phyloP scores from a whole-genome alignment of 2,329 filamentous ascomycete genomes.

The Aureobasidium melanogenum region DNA sequence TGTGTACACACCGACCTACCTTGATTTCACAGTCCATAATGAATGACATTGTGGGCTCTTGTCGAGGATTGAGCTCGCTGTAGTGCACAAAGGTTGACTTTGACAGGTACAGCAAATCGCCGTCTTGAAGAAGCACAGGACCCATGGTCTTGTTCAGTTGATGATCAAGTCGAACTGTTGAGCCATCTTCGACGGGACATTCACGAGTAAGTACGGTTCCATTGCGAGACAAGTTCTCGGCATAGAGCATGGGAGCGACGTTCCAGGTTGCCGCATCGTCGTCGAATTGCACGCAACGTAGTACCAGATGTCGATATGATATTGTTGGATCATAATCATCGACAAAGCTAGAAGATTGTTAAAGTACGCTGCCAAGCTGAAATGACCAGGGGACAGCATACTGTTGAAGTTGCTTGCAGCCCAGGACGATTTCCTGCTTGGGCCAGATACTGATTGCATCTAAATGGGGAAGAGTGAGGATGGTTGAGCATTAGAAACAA shows the following conservation, averaged over 20 bases:
- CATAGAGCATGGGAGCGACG: slow-evolving; percentile 39
- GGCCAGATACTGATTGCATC: slow-evolving; percentile 4
- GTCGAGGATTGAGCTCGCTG: neutral
- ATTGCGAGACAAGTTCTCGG: slow-evolving; percentile 37
- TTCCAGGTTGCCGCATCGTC: slow-evolving; percentile 22
- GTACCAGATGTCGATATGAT: slow-evolving; percentile 37
- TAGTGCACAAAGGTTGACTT: slow-evolving; percentile 16
- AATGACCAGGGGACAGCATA: neutral
- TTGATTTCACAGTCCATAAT: slow-evolving; percentile 1
- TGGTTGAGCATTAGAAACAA: neutral
- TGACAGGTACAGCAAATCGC: slow-evolving; percentile 32
- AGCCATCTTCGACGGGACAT: slow-evolving; percentile 15
- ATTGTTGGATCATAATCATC: slow-evolving; percentile 27
- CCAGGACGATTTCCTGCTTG: slow-evolving; percentile 19
- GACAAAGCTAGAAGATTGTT: slow-evolving; percentile 12
- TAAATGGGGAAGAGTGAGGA: neutral
- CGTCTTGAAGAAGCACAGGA: slow-evolving; percentile 34
- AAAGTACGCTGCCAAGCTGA: neutral
- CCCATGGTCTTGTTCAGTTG: slow-evolving; percentile 22
- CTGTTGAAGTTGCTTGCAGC: slow-evolving; percentile 20
- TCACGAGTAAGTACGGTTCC: slow-evolving; percentile 29
- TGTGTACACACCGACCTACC: slow-evolving; percentile 8
- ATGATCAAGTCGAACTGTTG: neutral
- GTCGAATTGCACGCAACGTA: slow-evolving; percentile 40
- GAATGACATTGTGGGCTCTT: neutral